phyloP scores from a whole-genome alignment of 352 stramenopile genomes.

The Pythium angustatum region DNA sequence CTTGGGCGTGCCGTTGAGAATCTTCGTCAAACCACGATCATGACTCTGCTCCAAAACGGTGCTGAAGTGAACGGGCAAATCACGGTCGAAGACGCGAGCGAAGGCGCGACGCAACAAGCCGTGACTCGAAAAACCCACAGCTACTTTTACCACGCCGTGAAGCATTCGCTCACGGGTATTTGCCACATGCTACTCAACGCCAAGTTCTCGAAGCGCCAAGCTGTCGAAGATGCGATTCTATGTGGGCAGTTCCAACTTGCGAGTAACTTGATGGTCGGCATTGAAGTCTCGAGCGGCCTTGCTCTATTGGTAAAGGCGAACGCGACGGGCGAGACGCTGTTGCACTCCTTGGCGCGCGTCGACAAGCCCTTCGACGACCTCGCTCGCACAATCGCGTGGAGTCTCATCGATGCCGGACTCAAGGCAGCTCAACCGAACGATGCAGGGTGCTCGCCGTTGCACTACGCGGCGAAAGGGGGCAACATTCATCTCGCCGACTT shows the following conservation, averaged over 20 bases:
- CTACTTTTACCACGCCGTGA: constrained; percentile 81
- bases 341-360: constrained; percentile 66
- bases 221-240: constrained; percentile 67
- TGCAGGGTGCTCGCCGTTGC: constrained; percentile 48
- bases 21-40: constrained; percentile 71
- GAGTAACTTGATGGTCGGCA: constrained; percentile 60
- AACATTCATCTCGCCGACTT: constrained; percentile 75
- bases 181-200: constrained; percentile 77
- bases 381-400: constrained; percentile 62
- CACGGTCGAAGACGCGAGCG: constrained; percentile 22
- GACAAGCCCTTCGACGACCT: constrained; percentile 58
- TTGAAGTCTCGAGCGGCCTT: constrained; percentile 48
- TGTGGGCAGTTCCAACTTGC: constrained; percentile 75
- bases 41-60: constrained; percentile 68
- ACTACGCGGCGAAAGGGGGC: constrained; percentile 54
- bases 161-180: constrained; percentile 65
- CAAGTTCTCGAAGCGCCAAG: constrained; percentile 73
- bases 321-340: constrained; percentile 45
- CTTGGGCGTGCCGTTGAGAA: constrained; percentile 57
- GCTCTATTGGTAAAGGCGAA: constrained; percentile 47
- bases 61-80: constrained; percentile 57
- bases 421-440: constrained; percentile 31
- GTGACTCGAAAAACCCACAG: constrained; percentile 38
- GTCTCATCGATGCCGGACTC: constrained; percentile 57
- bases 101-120: neutral